Evolutionary conservation across 108 stramenopile species (phyloP).

Genomic region (Skeletonema tropicum): DNA sequence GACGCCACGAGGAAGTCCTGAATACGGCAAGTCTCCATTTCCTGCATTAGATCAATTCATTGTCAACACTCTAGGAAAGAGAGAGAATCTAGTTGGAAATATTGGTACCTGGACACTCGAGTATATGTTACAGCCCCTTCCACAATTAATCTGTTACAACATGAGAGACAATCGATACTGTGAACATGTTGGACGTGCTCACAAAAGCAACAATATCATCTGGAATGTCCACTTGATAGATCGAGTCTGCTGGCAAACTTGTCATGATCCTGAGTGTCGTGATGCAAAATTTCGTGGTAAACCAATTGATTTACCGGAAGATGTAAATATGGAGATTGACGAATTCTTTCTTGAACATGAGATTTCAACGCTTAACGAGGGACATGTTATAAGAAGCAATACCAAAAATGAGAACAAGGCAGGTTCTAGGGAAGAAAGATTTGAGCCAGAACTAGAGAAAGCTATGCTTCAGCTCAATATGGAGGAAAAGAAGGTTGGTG

Average conservation of each 20-base stretch:
- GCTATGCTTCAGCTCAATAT: constrained; percentile 43
- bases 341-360: constrained; percentile 53
- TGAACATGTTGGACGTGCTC: constrained; percentile 70
- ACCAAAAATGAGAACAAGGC: not conserved
- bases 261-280: constrained; percentile 85
- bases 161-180: constrained; percentile 84
- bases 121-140: constrained; percentile 27
- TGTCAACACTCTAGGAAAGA: constrained; percentile 46
- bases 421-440: not conserved
- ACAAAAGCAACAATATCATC: constrained; percentile 83
- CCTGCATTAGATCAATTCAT: constrained; percentile 74
- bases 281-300: constrained; percentile 44
- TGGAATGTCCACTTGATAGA: constrained; percentile 79
- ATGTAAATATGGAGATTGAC: constrained; percentile 55
- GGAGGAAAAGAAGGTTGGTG: constrained; percentile 5
- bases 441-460: constrained; percentile 34
- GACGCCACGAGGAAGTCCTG: constrained; percentile 7
- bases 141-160: constrained; percentile 67
- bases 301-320: constrained; percentile 38
- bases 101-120: constrained; percentile 84
- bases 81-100: constrained; percentile 64
- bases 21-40: constrained; percentile 62
- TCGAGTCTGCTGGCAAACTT: constrained; percentile 68
- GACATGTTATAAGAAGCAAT: constrained; percentile 1
- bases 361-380: constrained; percentile 35